Conservation (phyloP, 352 stramenopile species). For the Phytophthora megakarya region DNA sequence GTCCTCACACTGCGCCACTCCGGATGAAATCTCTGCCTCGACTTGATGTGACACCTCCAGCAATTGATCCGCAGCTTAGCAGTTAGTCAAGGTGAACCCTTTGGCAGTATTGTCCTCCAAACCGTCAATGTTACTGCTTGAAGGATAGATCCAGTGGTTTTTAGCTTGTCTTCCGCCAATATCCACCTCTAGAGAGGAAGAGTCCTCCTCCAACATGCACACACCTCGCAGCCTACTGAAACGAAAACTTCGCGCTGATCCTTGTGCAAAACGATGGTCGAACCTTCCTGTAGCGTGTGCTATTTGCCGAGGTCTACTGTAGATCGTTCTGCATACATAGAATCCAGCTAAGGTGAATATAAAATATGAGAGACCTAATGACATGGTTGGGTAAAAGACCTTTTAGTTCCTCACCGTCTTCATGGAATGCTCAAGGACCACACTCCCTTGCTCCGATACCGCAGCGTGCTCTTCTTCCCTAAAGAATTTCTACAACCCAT, state of each 20-base stretch:
- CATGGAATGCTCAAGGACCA: conserved; percentile 60
- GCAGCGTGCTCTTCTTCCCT: conserved; percentile 52
- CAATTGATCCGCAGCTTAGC: not conserved
- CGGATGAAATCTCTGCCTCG: conserved; percentile 56
- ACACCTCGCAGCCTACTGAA: conserved; percentile 54
- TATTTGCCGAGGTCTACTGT: conserved; percentile 77
- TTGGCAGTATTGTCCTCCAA: conserved; percentile 1
- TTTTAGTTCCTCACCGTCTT: conserved; percentile 49
- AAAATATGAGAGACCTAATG: conserved; percentile 13
- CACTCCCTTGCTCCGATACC: conserved; percentile 55
- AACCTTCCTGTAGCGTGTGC: conserved; percentile 75
- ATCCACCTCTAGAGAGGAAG: conserved; percentile 1
- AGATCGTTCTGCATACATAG: conserved; percentile 73
- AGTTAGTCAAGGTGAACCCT: conserved; percentile 6
- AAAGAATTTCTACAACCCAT: conserved; percentile 70
- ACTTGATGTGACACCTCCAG: conserved; percentile 27
- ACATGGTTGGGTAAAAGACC: not conserved
- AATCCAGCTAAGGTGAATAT: conserved; percentile 43
- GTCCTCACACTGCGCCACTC: conserved; percentile 56
- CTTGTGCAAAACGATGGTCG: conserved; percentile 54
- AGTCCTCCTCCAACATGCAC: conserved; percentile 20
- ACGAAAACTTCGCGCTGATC: conserved; percentile 42
- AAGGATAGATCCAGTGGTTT: conserved; percentile 19
- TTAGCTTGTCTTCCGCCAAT: conserved; percentile 22
- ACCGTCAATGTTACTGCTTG: not conserved